Evolutionary conservation across 164 flowering plant species (phyloP).

Genomic region (Annona cherimola): DNA sequence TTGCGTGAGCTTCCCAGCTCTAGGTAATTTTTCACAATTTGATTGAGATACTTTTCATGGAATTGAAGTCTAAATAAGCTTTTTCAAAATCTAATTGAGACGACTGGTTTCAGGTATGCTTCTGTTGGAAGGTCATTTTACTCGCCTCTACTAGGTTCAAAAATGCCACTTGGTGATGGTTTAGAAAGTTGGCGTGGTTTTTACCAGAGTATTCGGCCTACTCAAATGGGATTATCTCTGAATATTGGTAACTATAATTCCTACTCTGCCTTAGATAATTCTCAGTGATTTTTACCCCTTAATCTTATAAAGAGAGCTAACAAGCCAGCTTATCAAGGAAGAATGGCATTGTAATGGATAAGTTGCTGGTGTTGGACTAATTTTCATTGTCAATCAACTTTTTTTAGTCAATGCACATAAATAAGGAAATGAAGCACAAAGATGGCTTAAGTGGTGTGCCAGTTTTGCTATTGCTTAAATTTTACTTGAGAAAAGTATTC

Average conservation of each 20-base stretch:
- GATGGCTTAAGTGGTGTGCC: too few relatives aligned
- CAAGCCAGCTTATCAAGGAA: too few relatives aligned
- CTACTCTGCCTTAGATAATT: neutral
- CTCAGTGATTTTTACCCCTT: neutral
- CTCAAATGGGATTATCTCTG: constrained; percentile 95
- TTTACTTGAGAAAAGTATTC: too few relatives aligned
- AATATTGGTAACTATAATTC: constrained; percentile 60
- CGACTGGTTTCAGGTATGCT: constrained; percentile 40
- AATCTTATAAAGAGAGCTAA: too few relatives aligned
- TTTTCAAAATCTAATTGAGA: neutral
- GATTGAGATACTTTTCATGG: neutral
- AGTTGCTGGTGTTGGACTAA: too few relatives aligned
- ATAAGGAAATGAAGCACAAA: too few relatives aligned
- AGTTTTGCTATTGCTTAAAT: too few relatives aligned
- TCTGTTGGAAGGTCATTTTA: constrained; percentile 91
- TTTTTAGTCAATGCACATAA: too few relatives aligned
- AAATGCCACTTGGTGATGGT: constrained; percentile 83
- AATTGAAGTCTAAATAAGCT: neutral
- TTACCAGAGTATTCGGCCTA: constrained; percentile 94
- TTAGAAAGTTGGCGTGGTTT: constrained; percentile 97
- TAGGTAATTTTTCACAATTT: constrained; percentile 30
- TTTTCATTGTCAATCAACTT: too few relatives aligned
- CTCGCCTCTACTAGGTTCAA: constrained; percentile 78
- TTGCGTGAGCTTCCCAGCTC: constrained; percentile 79
- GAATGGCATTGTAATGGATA: too few relatives aligned